A percentile compares a stretch with the other conserved stretches of the same genome.
phyloP scores from a whole-genome alignment of 345 rosid species.

The Gossypium turneri region DNA sequence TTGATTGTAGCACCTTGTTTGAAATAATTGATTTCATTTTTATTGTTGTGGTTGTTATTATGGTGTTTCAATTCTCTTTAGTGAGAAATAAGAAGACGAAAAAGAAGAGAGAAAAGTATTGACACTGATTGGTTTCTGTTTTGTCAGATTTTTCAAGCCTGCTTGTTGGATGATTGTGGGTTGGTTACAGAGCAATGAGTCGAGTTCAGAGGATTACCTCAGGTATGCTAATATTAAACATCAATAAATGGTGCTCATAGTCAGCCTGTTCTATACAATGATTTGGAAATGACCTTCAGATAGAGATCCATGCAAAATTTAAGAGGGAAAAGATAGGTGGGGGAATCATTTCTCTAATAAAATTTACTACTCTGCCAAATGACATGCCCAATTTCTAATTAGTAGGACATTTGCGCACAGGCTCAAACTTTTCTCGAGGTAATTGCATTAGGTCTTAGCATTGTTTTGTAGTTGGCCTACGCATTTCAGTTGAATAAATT shows the following conservation, averaged over 20 bases:
- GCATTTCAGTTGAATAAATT: no score
- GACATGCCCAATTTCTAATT: neutral
- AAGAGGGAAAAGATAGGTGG: neutral
- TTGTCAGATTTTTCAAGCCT: slow-evolving; percentile 3
- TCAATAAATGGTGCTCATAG: neutral
- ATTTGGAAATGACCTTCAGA: neutral
- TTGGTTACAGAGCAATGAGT: slow-evolving; percentile 51
- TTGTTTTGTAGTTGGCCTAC: no score
- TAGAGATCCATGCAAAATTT: neutral
- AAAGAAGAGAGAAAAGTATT: neutral
- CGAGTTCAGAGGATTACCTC: slow-evolving; percentile 50
- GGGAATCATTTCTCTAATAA: neutral
- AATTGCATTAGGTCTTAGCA: no score
- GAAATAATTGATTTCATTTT: neutral
- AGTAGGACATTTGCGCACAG: neutral
- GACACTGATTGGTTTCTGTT: neutral
- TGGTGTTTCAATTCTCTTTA: neutral
- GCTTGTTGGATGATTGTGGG: slow-evolving; percentile 39
- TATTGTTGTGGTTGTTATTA: neutral
- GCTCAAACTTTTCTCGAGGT: neutral
- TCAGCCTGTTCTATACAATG: neutral
- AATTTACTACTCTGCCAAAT: no score
- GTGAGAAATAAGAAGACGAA: neutral
- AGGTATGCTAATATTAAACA: slow-evolving; percentile 31
- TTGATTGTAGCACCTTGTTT: neutral